phyloP scores from a whole-genome alignment of 305 asterid genomes.

The Nicotiana rustica region DNA sequence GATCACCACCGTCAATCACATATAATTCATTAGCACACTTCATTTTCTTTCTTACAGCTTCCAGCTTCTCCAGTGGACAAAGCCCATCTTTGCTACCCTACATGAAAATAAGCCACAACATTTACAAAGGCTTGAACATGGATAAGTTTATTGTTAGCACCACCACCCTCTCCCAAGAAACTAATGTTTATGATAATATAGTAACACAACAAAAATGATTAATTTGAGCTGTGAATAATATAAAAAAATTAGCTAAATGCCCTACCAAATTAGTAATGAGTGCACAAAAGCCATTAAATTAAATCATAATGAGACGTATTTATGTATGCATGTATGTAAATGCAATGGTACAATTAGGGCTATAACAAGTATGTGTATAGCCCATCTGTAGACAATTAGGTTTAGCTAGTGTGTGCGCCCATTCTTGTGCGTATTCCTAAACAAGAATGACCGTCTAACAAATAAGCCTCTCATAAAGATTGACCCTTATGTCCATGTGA shows the following conservation, averaged over 20 bases:
- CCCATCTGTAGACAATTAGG: neutral
- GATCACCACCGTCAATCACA: conserved; percentile 89
- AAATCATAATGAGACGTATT: neutral
- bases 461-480: conserved; percentile 4
- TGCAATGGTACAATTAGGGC: neutral
- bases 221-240: conserved; percentile 2
- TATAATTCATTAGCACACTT: conserved; percentile 52
- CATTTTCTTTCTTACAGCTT: conserved; percentile 72
- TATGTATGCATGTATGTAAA: neutral
- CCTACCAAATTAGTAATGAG: neutral
- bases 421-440: neutral
- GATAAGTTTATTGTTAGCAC: neutral
- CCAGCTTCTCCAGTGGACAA: conserved; percentile 71
- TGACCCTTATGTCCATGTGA: neutral
- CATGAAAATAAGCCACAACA: conserved; percentile 36
- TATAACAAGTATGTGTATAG: neutral
- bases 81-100: conserved; percentile 92
- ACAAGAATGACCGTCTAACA: neutral
- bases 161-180: neutral
- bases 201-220: conserved; percentile 14
- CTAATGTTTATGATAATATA: neutral
- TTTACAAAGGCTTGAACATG: conserved; percentile 16
- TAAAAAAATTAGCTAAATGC: neutral
- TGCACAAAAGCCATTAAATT: neutral
- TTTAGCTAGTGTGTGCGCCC: conserved; percentile 17